phyloP scores from a whole-genome alignment of 495 filamentous ascomycete species.

The Neurospora sp. region DNA sequence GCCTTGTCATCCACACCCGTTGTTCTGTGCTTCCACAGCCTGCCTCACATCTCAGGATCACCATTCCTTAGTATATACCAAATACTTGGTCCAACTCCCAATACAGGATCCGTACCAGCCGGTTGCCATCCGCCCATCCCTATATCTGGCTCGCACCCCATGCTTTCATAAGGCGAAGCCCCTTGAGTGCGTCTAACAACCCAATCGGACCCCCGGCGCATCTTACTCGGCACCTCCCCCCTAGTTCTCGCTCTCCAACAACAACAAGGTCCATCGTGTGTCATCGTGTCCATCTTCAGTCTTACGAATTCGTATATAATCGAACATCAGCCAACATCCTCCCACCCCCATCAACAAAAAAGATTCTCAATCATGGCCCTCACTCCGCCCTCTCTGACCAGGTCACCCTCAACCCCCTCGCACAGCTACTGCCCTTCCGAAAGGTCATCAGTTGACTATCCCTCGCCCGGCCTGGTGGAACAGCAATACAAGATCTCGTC shows the following conservation, averaged over 20 bases:
- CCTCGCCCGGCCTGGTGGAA: conserved; percentile 32
- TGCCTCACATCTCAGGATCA: conserved; percentile 15
- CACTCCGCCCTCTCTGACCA: conserved; percentile 38
- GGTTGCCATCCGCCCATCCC: conserved; percentile 9
- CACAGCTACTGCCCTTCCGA: conserved; percentile 39
- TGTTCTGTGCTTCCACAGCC: conserved; percentile 13
- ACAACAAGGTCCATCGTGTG: conserved; percentile 7
- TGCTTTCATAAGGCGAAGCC: conserved; percentile 6
- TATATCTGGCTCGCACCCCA: conserved; percentile 20
- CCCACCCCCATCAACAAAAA: conserved; percentile 1
- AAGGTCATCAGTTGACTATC: conserved; percentile 36
- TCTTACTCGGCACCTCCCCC: conserved; percentile 10
- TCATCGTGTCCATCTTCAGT: conserved; percentile 5
- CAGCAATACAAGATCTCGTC: conserved; percentile 38
- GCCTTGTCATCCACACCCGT: conserved; percentile 16
- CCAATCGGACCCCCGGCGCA: conserved; percentile 21
- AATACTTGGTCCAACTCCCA: conserved; percentile 7
- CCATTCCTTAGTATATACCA: conserved; percentile 5
- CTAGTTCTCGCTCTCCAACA: conserved; percentile 13
- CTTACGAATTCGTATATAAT: conserved; percentile 14
- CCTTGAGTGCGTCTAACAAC: conserved; percentile 13
- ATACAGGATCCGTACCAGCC: conserved; percentile 9
- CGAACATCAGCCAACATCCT: conserved; percentile 13
- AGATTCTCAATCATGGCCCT: conserved; percentile 32
- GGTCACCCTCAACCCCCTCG: conserved; percentile 37